These are phyloP conservation scores for Monosporascus sp. DNA, from an alignment of 2,329 filamentous ascomycete genomes.

Conservation along the genomic window DNA sequence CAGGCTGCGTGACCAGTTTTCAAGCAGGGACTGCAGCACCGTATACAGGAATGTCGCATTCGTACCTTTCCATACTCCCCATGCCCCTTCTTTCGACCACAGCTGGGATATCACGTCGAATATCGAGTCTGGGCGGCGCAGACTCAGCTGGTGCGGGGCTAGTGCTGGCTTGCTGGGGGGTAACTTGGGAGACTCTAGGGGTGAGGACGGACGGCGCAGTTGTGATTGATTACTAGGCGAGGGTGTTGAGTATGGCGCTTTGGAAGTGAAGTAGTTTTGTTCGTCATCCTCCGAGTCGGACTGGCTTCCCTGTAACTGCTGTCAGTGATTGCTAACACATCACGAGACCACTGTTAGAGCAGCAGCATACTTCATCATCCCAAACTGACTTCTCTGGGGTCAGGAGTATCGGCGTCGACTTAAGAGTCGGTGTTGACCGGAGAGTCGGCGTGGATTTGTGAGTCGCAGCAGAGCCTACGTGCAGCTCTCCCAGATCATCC, in stretches of 20 bases:
- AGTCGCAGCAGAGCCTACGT: slow-evolving; percentile 21
- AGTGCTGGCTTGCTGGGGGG: slow-evolving; percentile 29
- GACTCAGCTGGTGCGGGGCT: slow-evolving; percentile 56
- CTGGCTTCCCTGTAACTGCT: slow-evolving; percentile 34
- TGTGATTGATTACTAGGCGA: slow-evolving; percentile 35
- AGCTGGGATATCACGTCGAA: slow-evolving; percentile 81
- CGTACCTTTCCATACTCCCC: slow-evolving; percentile 91
- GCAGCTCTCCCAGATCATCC: slow-evolving; percentile 38
- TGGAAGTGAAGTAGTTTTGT: slow-evolving; percentile 77
- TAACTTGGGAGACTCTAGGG: slow-evolving; percentile 24
- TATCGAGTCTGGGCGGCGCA: slow-evolving; percentile 74
- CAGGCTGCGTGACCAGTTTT: slow-evolving; percentile 87
- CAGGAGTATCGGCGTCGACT: too few species aligned
- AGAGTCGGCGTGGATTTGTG: slow-evolving; percentile 21
- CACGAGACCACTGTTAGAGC: too few species aligned
- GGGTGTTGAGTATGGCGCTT: slow-evolving; percentile 46
- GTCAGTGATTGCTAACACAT: too few species aligned
- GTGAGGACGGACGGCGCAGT: slow-evolving; percentile 25
- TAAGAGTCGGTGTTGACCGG: slow-evolving; percentile 1
- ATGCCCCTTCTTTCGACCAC: slow-evolving; percentile 83
- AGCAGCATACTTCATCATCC: too few species aligned
- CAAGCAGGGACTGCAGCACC: slow-evolving; percentile 76
- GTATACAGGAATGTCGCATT: slow-evolving; percentile 92
- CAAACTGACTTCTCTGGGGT: too few species aligned
- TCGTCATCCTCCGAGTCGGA: slow-evolving; percentile 71